These are phyloP conservation scores for Picea engelmannii DNA, from an alignment of 83 land plant genomes.

Conservation along the genomic window DNA sequence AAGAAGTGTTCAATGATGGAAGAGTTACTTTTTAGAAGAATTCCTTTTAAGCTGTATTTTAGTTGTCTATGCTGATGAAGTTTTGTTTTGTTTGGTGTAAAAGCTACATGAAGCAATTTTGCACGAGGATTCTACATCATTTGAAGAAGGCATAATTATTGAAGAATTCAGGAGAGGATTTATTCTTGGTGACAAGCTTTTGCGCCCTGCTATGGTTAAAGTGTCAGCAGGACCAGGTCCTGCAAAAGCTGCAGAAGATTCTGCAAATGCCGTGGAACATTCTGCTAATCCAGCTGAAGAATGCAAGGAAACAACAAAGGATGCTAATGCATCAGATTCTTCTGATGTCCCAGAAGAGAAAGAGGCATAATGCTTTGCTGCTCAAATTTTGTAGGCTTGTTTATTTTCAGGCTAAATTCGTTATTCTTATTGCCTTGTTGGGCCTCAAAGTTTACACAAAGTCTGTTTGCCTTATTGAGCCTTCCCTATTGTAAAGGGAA, in stretches of 20 bases:
- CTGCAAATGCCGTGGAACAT: neutral
- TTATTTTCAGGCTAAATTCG: too few species aligned
- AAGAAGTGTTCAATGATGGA: neutral
- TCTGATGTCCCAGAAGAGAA: too few species aligned
- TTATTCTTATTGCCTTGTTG: too few species aligned
- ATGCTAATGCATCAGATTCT: too few species aligned
- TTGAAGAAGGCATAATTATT: slow-evolving; percentile 76
- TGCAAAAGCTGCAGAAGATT: slow-evolving; percentile 22
- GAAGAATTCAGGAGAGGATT: slow-evolving; percentile 92
- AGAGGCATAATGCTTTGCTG: too few species aligned
- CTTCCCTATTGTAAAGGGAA: too few species aligned
- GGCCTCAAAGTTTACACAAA: too few species aligned
- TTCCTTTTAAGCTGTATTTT: neutral
- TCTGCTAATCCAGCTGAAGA: too few species aligned
- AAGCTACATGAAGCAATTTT: slow-evolving; percentile 95
- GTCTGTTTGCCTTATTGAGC: too few species aligned
- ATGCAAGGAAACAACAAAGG: too few species aligned
- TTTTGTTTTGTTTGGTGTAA: slow-evolving; percentile 17
- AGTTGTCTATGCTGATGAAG: slow-evolving; percentile 7
- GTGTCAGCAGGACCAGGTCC: slow-evolving; percentile 89
- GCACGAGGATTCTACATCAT: slow-evolving; percentile 81
- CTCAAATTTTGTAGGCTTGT: too few species aligned
- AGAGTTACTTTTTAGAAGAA: neutral
- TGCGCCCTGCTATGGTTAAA: slow-evolving; percentile 96
- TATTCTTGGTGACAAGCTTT: slow-evolving; percentile 67